Percentiles rank a stretch among this genome's conserved stretches.
Evolutionary conservation across 495 filamentous ascomycete species (phyloP).

Genomic region (Aspergillus haitiensis): DNA sequence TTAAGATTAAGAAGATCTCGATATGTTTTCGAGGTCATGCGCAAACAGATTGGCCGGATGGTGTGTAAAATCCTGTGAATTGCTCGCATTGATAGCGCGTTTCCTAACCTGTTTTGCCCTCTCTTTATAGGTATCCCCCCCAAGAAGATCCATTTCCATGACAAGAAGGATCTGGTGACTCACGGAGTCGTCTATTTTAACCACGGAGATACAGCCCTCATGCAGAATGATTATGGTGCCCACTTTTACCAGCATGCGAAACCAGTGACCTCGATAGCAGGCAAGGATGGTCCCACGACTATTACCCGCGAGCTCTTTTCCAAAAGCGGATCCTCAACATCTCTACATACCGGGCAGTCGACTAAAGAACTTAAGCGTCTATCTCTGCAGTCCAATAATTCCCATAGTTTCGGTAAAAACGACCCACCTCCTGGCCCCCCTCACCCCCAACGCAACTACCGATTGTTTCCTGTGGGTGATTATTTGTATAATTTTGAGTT

Average conservation of each 20-base stretch:
- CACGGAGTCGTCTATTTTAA: conserved; percentile 51
- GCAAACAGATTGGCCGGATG: conserved; percentile 96
- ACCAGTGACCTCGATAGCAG: conserved; percentile 43
- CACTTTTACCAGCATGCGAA: conserved; percentile 48
- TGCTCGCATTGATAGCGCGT: not conserved
- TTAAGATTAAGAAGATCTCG: conserved; percentile 93
- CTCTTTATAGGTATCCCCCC: conserved; percentile 74
- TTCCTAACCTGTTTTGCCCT: conserved; percentile 14
- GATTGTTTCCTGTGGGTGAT: conserved; percentile 83
- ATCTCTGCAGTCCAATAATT: conserved; percentile 73
- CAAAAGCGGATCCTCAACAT: conserved; percentile 40
- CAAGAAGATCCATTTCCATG: conserved; percentile 76
- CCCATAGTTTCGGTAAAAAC: conserved; percentile 82
- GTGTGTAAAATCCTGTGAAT: conserved; percentile 36
- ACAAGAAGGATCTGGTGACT: conserved; percentile 62
- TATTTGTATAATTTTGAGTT: conserved; percentile 96
- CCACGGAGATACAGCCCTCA: conserved; percentile 61
- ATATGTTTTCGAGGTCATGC: conserved; percentile 83
- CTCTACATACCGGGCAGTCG: conserved; percentile 33
- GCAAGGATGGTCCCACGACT: conserved; percentile 47
- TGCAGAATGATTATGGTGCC: conserved; percentile 59
- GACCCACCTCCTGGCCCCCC: conserved; percentile 60
- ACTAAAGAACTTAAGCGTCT: conserved; percentile 60
- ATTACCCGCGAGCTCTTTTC: conserved; percentile 46
- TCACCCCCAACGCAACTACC: conserved; percentile 85